Conservation (phyloP, 768 basidiomycete genomes). For the Agrocybe praecox region DNA sequence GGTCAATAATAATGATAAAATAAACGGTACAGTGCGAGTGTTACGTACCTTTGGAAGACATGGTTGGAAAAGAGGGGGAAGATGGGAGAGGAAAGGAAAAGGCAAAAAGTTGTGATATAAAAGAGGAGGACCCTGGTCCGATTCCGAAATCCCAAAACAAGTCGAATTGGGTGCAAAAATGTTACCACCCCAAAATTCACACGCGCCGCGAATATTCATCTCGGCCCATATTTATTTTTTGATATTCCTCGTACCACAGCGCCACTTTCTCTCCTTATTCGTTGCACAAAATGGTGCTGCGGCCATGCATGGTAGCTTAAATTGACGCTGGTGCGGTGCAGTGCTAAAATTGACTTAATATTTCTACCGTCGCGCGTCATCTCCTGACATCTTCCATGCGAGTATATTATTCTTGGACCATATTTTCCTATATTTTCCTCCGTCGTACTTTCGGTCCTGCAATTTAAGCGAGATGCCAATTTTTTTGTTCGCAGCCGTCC, state of each 20-base stretch:
- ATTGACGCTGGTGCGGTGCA: background rate
- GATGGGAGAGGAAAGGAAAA: constrained; percentile 18
- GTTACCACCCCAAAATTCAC: constrained; percentile 31
- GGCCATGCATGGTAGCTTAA: background rate
- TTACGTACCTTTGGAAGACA: constrained; percentile 47
- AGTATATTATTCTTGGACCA: background rate
- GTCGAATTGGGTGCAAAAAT: constrained; percentile 16
- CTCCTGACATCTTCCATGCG: too few relatives aligned
- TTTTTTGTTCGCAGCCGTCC: too few relatives aligned
- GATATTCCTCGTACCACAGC: background rate
- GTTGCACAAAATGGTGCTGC: background rate
- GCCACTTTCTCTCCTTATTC: constrained; percentile 1
- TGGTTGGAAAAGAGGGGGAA: constrained; percentile 29
- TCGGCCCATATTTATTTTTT: constrained; percentile 18
- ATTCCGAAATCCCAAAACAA: constrained; percentile 19
- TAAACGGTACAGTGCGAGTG: constrained; percentile 3
- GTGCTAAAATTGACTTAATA: background rate
- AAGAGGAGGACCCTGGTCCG: constrained; percentile 25
- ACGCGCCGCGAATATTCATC: constrained; percentile 19
- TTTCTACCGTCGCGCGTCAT: background rate
- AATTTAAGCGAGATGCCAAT: background rate
- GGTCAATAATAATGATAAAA: constrained; percentile 8
- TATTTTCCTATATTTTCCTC: background rate
- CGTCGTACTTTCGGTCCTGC: background rate
- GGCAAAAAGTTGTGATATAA: constrained; percentile 21